Conservation (phyloP, 139 green algal genomes). For the Astrephomene gubernaculifera region DNA sequence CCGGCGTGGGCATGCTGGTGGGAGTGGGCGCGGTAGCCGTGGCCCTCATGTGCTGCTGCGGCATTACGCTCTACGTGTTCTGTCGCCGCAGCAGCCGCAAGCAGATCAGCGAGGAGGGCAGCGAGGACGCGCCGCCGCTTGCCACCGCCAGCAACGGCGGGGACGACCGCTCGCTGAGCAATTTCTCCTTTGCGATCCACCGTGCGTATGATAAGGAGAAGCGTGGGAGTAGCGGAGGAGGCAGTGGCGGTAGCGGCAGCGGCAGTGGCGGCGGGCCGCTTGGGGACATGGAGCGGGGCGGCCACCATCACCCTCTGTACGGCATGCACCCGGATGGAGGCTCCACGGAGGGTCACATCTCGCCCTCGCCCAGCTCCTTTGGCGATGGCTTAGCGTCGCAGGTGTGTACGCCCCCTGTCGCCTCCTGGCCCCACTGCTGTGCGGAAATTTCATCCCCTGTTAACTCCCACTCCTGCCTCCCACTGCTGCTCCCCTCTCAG, state of each 20-base stretch:
- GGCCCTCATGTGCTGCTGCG: slow-evolving; percentile 15
- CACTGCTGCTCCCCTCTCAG: too few relatives aligned
- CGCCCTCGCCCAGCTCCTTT: not conserved
- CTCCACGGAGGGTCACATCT: too few relatives aligned
- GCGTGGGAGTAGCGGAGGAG: not conserved
- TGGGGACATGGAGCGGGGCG: slow-evolving; percentile 18
- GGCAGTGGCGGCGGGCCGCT: not conserved
- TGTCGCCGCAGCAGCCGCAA: slow-evolving; percentile 6
- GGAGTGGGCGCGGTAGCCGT: not conserved
- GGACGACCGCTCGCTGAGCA: slow-evolving; percentile 18
- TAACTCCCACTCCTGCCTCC: too few relatives aligned
- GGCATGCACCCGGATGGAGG: too few relatives aligned
- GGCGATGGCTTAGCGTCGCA: not conserved
- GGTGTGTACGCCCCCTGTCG: too few relatives aligned
- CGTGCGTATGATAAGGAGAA: slow-evolving; percentile 15
- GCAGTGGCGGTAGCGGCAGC: not conserved
- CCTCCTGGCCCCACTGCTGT: too few relatives aligned
- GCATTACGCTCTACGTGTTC: slow-evolving; percentile 7
- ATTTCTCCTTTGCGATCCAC: slow-evolving; percentile 37
- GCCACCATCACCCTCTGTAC: too few relatives aligned
- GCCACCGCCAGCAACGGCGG: not conserved
- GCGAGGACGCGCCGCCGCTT: not conserved
- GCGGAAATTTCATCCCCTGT: too few relatives aligned
- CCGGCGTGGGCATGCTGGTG: slow-evolving; percentile 15
- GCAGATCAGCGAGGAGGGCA: not conserved